Conservation (phyloP, 2,329 filamentous ascomycete genomes). For the Periconia sp. region DNA sequence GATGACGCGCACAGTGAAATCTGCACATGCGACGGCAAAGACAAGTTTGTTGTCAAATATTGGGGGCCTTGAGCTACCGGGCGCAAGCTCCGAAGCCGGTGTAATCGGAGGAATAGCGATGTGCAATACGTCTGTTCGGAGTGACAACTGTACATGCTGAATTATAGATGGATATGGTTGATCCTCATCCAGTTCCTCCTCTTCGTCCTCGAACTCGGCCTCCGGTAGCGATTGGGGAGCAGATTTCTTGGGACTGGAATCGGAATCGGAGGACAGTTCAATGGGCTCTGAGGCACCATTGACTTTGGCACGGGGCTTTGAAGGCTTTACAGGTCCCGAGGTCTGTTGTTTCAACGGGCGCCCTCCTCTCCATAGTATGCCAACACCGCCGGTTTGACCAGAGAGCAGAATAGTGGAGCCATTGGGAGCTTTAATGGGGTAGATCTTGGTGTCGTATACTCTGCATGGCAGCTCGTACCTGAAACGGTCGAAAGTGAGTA, state of each 20-base stretch:
- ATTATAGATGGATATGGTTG: conserved; percentile 57
- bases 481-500: conserved; percentile 4
- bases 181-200: conserved; percentile 60
- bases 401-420: conserved; percentile 64
- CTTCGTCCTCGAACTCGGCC: conserved; percentile 55
- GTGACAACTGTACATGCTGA: conserved; percentile 56
- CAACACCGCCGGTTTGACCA: conserved; percentile 60
- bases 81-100: conserved; percentile 27
- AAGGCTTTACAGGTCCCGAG: conserved; percentile 26
- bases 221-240: conserved; percentile 18
- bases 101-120: conserved; percentile 53
- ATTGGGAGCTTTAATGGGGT: conserved; percentile 61
- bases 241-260: conserved; percentile 48
- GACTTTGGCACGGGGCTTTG: conserved; percentile 37
- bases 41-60: conserved; percentile 55
- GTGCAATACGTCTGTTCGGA: conserved; percentile 56
- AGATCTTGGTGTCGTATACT: conserved; percentile 58
- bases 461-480: conserved; percentile 65
- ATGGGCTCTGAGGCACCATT: conserved; percentile 51
- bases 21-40: conserved; percentile 57
- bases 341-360: conserved; percentile 46
- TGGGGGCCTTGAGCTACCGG: conserved; percentile 45
- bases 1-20: conserved; percentile 58
- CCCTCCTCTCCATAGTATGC: conserved; percentile 63
- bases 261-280: conserved; percentile 60